Evolutionary conservation across 768 basidiomycete species (phyloP), one percentile per base, ranked within the genome.

Genomic region (Mycena latifolia): DNA sequence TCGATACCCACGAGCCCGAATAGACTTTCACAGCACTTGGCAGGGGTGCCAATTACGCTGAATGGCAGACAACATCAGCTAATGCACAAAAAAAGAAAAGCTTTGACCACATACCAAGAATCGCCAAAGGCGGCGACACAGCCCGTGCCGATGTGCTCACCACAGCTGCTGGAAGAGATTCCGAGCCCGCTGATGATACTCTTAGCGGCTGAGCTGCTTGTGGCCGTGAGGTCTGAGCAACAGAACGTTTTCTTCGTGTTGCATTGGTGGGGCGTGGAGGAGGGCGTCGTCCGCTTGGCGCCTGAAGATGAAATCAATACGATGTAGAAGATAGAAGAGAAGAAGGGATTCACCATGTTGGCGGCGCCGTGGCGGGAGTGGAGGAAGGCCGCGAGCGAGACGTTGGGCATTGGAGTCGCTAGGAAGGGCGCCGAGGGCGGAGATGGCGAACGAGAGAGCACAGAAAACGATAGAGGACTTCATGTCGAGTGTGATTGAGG

Each of bases 371-470:
- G 78, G 81, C 12, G 77, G 79, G 29, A 77, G 73, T 2, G 81
- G 80, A 33, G 81, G 79, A n/a, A 85, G 76, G 12, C 83, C 83
- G 54, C 81, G 79, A 35, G 84, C 82, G 61, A 85, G 70, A 46
- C 84, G 78, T 63, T 84, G 77, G 24, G 74, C 81, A 65, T 84
- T 85, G 14, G 82, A 82, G 66, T 77, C 79, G 29, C n/a, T n/a
- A n/a, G 67, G 45, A 27, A 77, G 67, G n/a, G 66, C 67, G 46
- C 66, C 68, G 20, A 56, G 51, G 33, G 58, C 74, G 54, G 69
- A 67, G 37, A 71, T 68, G 17, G 71, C 65, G 60, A 72, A 55
- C 33, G 72, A 29, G n/a, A 72, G 69, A 35, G 79, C 56, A 33
- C 75, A 61, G 24, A 78, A 70, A 54, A 76, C 39, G 11, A 71